Conservation (phyloP, 179 eudicot species). For the Silene vulgaris region DNA sequence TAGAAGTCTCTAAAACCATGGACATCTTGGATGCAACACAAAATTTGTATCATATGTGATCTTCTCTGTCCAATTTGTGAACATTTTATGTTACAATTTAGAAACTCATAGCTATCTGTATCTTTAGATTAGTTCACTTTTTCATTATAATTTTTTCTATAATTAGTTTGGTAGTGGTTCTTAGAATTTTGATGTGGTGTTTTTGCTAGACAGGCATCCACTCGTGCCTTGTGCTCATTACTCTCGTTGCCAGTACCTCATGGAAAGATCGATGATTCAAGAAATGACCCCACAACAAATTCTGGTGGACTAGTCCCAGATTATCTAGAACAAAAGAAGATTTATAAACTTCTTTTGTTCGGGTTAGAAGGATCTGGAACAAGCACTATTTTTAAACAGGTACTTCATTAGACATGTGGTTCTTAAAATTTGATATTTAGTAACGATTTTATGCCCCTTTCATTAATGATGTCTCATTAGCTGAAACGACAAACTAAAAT, state of each 20-base stretch:
- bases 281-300: conserved; percentile 9
- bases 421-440: neutral
- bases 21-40: neutral
- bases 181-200: conserved; percentile 16
- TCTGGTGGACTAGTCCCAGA: neutral
- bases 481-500: too few relatives aligned
- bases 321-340: neutral
- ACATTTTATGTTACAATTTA: neutral
- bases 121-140: neutral
- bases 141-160: neutral
- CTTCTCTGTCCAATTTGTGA: neutral
- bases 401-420: neutral
- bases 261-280: conserved; percentile 22
- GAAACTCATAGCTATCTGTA: neutral
- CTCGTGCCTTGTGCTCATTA: conserved; percentile 39
- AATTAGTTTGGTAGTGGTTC: conserved; percentile 1
- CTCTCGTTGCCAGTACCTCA: conserved; percentile 55
- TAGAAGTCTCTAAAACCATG: neutral
- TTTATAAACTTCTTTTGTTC: neutral
- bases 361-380: conserved; percentile 3
- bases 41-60: neutral
- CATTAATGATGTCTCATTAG: neutral
- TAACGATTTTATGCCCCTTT: neutral
- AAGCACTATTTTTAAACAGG: conserved; percentile 11
- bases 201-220: conserved; percentile 51